Percentiles rank a stretch among this genome's conserved stretches.
Evolutionary conservation across 2,329 filamentous ascomycete genomes (phyloP).

Genomic region (Calonectria ilicicola): DNA sequence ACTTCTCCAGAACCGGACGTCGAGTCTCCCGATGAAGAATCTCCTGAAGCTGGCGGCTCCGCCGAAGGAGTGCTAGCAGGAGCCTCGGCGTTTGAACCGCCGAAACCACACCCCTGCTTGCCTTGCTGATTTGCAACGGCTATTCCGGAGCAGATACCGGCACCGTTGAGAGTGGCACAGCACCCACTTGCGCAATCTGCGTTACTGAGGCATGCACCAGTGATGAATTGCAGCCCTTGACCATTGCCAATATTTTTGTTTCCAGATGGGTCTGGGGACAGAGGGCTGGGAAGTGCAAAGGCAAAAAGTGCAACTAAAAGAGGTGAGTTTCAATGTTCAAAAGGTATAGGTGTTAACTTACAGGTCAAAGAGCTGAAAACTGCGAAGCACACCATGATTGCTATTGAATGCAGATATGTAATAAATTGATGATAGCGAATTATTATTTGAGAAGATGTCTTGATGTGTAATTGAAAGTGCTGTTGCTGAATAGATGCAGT

Average conservation of each 20-base stretch:
- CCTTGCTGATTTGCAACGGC: conserved; percentile 43
- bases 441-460: not conserved
- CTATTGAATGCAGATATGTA: not conserved
- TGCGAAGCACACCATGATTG: conserved; percentile 17
- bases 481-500: not conserved
- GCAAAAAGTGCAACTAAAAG: conserved; percentile 9
- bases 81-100: not conserved
- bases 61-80: not conserved
- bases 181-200: conserved; percentile 45
- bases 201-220: conserved; percentile 29
- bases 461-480: not conserved
- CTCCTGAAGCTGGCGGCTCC: not conserved
- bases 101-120: conserved; percentile 50
- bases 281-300: conserved; percentile 17
- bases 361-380: not conserved
- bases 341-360: not conserved
- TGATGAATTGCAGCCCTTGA: conserved; percentile 31
- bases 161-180: conserved; percentile 40
- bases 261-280: conserved; percentile 26
- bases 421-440: not conserved
- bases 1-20: not conserved
- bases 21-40: not conserved
- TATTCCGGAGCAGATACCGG: conserved; percentile 45
- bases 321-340: not conserved
- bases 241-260: conserved; percentile 33